A percentile compares a stretch with the other conserved stretches of the same genome.
These are phyloP conservation scores for Halenospora varia DNA, from an alignment of 495 filamentous ascomycete species.

Conservation along the genomic window DNA sequence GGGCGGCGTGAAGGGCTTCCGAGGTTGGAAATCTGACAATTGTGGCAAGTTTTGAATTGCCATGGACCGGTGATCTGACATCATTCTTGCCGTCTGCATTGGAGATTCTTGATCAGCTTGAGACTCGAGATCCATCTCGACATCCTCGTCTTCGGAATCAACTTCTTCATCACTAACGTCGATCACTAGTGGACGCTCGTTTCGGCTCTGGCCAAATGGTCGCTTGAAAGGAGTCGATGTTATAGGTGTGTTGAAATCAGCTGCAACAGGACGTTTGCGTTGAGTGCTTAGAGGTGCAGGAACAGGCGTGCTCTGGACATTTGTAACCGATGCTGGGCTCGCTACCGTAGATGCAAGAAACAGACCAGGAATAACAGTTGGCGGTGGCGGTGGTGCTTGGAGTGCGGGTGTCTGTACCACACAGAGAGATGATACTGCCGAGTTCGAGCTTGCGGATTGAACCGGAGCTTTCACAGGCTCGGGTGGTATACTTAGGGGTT, in stretches of 20 bases:
- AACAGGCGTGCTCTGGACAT: neutral
- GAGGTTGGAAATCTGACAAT: slow-evolving; percentile 30
- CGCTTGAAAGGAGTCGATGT: slow-evolving; percentile 50
- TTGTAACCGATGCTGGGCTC: neutral
- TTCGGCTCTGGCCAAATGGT: slow-evolving; percentile 52
- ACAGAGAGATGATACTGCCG: neutral
- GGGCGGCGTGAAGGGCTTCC: slow-evolving; percentile 35
- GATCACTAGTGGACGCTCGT: slow-evolving; percentile 57
- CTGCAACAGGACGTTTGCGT: slow-evolving; percentile 80
- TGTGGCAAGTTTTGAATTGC: slow-evolving; percentile 42
- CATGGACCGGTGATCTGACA: slow-evolving; percentile 27
- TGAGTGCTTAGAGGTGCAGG: slow-evolving; percentile 17
- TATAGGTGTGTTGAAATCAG: slow-evolving; percentile 66
- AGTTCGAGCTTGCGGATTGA: neutral
- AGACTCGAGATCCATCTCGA: slow-evolving; percentile 28
- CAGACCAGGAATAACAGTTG: slow-evolving; percentile 22
- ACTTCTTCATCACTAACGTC: slow-evolving; percentile 61
- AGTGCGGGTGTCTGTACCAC: neutral
- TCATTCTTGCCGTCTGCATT: slow-evolving; percentile 2
- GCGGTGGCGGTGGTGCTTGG: too few species aligned
- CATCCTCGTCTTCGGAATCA: slow-evolving; percentile 26
- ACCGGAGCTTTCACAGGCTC: neutral
- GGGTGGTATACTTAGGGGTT: neutral
- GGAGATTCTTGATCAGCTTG: slow-evolving; percentile 41
- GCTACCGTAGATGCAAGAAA: slow-evolving; percentile 19